A percentile compares a stretch with the other conserved stretches of the same genome.
Conservation (phyloP, 202 grass and related monocot species). For the Sporobolus alterniflorus region DNA sequence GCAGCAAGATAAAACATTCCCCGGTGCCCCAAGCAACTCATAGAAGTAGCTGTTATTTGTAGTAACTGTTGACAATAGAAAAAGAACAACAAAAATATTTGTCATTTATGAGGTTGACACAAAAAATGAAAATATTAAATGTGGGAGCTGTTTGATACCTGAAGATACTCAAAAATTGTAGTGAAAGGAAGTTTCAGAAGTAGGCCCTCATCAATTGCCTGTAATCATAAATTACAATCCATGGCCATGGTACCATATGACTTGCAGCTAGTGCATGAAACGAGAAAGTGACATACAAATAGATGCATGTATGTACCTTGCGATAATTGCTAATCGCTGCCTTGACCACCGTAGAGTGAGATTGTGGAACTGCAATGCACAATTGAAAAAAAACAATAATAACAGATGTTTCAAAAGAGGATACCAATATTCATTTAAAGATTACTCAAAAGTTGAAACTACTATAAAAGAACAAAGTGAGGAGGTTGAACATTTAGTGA, state of each 20-base stretch:
- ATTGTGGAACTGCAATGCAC: conserved; percentile 66
- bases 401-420: conserved; percentile 16
- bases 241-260: background rate
- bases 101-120: background rate
- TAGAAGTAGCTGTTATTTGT: conserved; percentile 64
- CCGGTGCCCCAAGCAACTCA: conserved; percentile 56
- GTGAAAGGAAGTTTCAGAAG: conserved; percentile 94
- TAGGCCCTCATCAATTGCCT: conserved; percentile 74
- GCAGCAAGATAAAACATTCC: conserved; percentile 89
- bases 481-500: background rate
- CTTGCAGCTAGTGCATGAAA: conserved; percentile 9
- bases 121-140: background rate
- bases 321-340: conserved; percentile 70
- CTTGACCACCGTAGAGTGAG: conserved; percentile 64
- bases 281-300: background rate
- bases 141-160: conserved; percentile 50
- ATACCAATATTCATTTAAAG: conserved; percentile 3
- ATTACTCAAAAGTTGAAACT: conserved; percentile 1
- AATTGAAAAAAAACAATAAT: conserved; percentile 3
- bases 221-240: conserved; percentile 38
- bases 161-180: conserved; percentile 96
- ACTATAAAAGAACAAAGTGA: background rate
- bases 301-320: conserved; percentile 48
- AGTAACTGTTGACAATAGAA: conserved; percentile 69
- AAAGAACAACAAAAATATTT: background rate